Evolutionary conservation across 192 early-diverging fungal species (phyloP), one percentile per base, ranked within the genome.

Genomic region (Lunasporangiospora selenospora): DNA sequence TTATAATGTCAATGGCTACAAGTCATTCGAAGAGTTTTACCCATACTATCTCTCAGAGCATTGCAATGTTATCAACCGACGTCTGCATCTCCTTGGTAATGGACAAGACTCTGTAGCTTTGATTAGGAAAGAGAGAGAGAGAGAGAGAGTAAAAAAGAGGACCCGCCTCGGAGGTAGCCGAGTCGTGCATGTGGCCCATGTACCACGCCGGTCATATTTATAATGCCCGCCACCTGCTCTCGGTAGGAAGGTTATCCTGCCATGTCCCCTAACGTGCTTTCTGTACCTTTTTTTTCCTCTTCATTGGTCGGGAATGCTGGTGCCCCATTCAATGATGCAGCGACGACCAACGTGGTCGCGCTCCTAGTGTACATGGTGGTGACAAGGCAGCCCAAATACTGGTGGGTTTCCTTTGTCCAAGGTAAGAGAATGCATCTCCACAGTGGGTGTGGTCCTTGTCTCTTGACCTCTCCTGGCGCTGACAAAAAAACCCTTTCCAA

Each of bases 41-140:
- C 87, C 88, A 31, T 91, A 85, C 52, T 91, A 91, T 45, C 71
- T 91, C 11, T 82, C 82, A 7, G 83, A 86, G 64, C 83, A 86
- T 66, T 77, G 71, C 45, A 80, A 86, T 65, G 9, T 38, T 6
- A 83, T 55, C 36, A 78, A 77, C 67, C 70, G 84, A 9, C 71
- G 87, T 13, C 75, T 87, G 8, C 87, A 87, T 52, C 40, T 88
- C 16, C 43, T 81, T 40, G 81, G 86, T 76, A 81, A 75, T 45
- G 15, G 13, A 50, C 4, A 11, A n/a, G n/a, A n/a, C n/a, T n/a
- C n/a, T n/a, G n/a, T n/a, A n/a, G n/a, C n/a, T n/a, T n/a, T n/a
- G n/a, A n/a, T n/a, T n/a, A n/a, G n/a, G n/a, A n/a, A n/a, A n/a
- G n/a, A n/a, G n/a, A n/a, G n/a, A n/a, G n/a, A n/a, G n/a, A n/a